A percentile compares a stretch with the other conserved stretches of the same genome.
Conservation (phyloP, 2,329 filamentous ascomycete species). For the Phialophora verrucosa region DNA sequence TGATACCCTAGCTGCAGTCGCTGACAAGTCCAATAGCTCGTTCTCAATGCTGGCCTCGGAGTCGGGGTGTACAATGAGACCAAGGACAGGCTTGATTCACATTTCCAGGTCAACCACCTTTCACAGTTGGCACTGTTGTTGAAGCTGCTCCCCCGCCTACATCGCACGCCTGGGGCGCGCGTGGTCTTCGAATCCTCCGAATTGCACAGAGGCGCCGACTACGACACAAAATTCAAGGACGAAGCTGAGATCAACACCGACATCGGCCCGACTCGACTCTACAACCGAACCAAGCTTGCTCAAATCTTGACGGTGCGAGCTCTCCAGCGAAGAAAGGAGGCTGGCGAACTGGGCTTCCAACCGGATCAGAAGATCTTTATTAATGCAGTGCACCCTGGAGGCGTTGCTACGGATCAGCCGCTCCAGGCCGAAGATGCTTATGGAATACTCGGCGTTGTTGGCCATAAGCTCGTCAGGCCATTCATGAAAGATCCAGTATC, state of each 20-base stretch:
- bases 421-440: slow-evolving; percentile 59
- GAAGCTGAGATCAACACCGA: slow-evolving; percentile 57
- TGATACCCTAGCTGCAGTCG: neutral
- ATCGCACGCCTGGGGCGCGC: slow-evolving; percentile 53
- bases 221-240: slow-evolving; percentile 50
- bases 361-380: slow-evolving; percentile 45
- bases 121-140: slow-evolving; percentile 58
- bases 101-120: slow-evolving; percentile 60
- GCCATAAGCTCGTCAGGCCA: slow-evolving; percentile 51
- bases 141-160: slow-evolving; percentile 53
- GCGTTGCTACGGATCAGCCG: slow-evolving; percentile 55
- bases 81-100: slow-evolving; percentile 57
- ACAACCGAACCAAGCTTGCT: slow-evolving; percentile 58
- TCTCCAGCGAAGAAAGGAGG: slow-evolving; percentile 48
- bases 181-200: slow-evolving; percentile 59
- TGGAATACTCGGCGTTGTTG: slow-evolving; percentile 54
- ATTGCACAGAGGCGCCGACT: slow-evolving; percentile 51
- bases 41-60: slow-evolving; percentile 58
- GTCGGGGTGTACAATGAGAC: slow-evolving; percentile 58
- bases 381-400: slow-evolving; percentile 59
- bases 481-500: slow-evolving; percentile 59
- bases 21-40: slow-evolving; percentile 40
- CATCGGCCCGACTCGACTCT: slow-evolving; percentile 56
- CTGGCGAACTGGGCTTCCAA: slow-evolving; percentile 46
- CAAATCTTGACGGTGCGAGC: slow-evolving; percentile 55